phyloP scores from a whole-genome alignment of 2,329 filamentous ascomycete species.

The Sarocladium kiliense region DNA sequence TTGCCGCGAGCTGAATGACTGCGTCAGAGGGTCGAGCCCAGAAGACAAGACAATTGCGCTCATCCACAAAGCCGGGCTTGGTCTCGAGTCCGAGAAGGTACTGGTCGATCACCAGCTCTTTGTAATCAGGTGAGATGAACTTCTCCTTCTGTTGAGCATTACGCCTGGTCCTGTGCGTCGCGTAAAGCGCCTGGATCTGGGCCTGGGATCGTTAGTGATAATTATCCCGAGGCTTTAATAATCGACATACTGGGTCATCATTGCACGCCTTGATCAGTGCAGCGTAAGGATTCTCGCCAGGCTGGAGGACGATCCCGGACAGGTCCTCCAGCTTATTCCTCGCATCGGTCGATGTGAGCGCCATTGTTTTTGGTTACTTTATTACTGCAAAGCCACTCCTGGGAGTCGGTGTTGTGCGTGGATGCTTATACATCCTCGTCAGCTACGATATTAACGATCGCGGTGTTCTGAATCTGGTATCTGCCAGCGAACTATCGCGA shows the following conservation, averaged over 20 bases:
- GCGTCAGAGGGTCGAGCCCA: conserved; percentile 79
- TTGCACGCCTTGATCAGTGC: conserved; percentile 64
- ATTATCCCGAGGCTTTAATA: background rate
- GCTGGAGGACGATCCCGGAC: conserved; percentile 42
- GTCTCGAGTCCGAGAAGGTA: conserved; percentile 66
- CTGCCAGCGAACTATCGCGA: background rate
- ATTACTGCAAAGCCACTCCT: no score
- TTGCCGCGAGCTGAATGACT: conserved; percentile 60
- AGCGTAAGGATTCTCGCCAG: conserved; percentile 69
- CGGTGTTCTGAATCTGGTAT: background rate
- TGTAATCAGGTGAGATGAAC: conserved; percentile 64
- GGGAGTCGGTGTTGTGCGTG: no score
- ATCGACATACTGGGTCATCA: conserved; percentile 56
- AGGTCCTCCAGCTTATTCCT: conserved; percentile 50
- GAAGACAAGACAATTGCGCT: conserved; percentile 76
- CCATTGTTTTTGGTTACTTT: conserved; percentile 5
- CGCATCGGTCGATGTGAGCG: conserved; percentile 22
- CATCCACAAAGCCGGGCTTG: conserved; percentile 67
- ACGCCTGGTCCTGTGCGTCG: conserved; percentile 66
- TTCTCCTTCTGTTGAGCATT: conserved; percentile 72
- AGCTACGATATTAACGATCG: no score
- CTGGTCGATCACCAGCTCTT: conserved; percentile 69
- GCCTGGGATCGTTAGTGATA: conserved; percentile 32
- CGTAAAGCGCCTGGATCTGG: conserved; percentile 68
- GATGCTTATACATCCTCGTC: no score